Evolutionary conservation across 192 early-diverging fungal genomes (phyloP).

Genomic region (Geranomyces variabilis): DNA sequence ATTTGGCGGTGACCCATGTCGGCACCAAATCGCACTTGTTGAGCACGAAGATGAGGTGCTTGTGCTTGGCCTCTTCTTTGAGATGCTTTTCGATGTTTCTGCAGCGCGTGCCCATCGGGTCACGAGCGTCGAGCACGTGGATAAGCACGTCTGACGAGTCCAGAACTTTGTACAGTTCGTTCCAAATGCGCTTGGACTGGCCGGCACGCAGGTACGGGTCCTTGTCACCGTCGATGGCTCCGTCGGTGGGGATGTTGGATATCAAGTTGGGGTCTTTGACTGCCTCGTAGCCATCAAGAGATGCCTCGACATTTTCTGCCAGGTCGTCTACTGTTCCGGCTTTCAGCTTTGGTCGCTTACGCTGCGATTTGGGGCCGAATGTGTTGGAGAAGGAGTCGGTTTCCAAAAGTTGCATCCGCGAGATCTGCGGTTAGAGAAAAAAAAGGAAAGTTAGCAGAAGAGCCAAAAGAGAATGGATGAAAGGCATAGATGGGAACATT

Average conservation of each 20-base stretch:
- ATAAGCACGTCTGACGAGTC: constrained; percentile 94
- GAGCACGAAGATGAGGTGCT: constrained; percentile 93
- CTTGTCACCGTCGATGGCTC: constrained; percentile 68
- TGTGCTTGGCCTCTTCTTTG: constrained; percentile 91
- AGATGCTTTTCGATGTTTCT: constrained; percentile 88
- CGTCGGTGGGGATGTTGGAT: constrained; percentile 61
- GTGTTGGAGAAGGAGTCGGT: constrained; percentile 90
- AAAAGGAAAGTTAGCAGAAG: constrained; percentile 11
- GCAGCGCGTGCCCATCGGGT: constrained; percentile 96
- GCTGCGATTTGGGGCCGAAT: constrained; percentile 93
- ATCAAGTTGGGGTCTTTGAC: constrained; percentile 67
- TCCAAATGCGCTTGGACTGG: constrained; percentile 97
- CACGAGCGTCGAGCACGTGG: constrained; percentile 97
- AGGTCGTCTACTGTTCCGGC: constrained; percentile 79
- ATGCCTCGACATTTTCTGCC: constrained; percentile 66
- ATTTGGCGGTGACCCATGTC: constrained; percentile 96
- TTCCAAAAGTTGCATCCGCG: constrained; percentile 91
- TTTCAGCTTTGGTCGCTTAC: constrained; percentile 89
- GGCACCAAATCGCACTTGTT: constrained; percentile 99
- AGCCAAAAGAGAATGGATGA: background rate
- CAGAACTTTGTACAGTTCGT: constrained; percentile 94
- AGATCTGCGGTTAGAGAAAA: constrained; percentile 37
- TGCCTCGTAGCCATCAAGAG: constrained; percentile 32
- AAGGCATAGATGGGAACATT: no score
- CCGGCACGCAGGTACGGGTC: constrained; percentile 92